These are phyloP conservation scores for Penicillium sp. DNA, from an alignment of 2,329 filamentous ascomycete genomes.

Conservation along the genomic window DNA sequence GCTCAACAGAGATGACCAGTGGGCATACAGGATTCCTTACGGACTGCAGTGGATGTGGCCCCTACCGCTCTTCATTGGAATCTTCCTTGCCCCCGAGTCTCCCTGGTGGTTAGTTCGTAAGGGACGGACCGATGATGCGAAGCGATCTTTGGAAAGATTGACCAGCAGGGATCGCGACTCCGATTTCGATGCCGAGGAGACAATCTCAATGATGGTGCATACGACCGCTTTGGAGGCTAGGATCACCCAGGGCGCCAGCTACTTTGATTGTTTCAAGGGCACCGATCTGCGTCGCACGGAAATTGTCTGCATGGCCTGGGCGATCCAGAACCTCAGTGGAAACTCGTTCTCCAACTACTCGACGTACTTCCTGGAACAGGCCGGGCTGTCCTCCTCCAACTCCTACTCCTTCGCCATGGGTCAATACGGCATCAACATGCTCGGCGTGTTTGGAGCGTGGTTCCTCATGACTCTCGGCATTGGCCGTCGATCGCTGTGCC, in stretches of 20 bases:
- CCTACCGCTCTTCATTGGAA: slow-evolving; percentile 48
- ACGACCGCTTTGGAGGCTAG: slow-evolving; percentile 76
- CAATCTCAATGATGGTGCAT: slow-evolving; percentile 87
- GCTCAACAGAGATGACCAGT: slow-evolving; percentile 47
- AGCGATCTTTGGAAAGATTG: slow-evolving; percentile 44
- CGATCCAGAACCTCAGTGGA: slow-evolving; percentile 63
- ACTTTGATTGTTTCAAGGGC: slow-evolving; percentile 80
- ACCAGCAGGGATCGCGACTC: slow-evolving; percentile 54
- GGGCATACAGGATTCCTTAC: slow-evolving; percentile 54
- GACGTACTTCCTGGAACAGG: slow-evolving; percentile 58
- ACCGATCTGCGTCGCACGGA: slow-evolving; percentile 75
- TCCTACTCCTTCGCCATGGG: slow-evolving; percentile 59
- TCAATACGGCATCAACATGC: slow-evolving; percentile 68
- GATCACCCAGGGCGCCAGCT: slow-evolving; percentile 70
- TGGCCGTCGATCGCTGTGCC: slow-evolving; percentile 72
- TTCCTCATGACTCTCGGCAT: slow-evolving; percentile 71
- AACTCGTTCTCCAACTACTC: slow-evolving; percentile 64
- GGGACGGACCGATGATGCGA: slow-evolving; percentile 48
- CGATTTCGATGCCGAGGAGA: slow-evolving; percentile 77
- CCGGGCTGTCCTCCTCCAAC: slow-evolving; percentile 50
- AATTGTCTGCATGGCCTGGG: slow-evolving; percentile 64
- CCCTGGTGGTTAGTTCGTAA: slow-evolving; percentile 53
- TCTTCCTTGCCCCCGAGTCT: slow-evolving; percentile 50
- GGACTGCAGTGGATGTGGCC: slow-evolving; percentile 56
- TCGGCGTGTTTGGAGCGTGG: slow-evolving; percentile 79